Conservation (phyloP, 2,329 filamentous ascomycete genomes). For the Apiospora koreana region DNA sequence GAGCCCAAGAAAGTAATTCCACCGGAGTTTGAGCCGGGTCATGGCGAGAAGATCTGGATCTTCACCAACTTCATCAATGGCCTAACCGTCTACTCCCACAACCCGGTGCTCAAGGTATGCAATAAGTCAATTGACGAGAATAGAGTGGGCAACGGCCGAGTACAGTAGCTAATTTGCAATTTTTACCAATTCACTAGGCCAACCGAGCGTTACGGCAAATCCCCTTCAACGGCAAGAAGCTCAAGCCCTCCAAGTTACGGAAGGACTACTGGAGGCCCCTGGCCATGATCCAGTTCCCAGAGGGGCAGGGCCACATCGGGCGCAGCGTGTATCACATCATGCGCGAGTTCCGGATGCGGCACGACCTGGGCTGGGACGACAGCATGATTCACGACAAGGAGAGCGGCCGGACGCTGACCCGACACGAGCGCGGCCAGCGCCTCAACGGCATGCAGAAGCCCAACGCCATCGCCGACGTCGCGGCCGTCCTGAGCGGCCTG, state of each 20-base stretch:
- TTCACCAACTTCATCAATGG: constrained; percentile 52
- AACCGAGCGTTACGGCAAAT: constrained; percentile 28
- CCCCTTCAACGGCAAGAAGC: constrained; percentile 69
- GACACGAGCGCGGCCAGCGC: constrained; percentile 47
- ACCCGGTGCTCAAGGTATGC: constrained; percentile 46
- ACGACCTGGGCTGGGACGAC: constrained; percentile 62
- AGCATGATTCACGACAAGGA: constrained; percentile 42
- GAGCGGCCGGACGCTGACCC: constrained; percentile 34
- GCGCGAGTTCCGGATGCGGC: constrained; percentile 63
- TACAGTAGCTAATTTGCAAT: constrained; percentile 3
- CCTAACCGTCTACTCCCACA: constrained; percentile 55
- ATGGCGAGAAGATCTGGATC: constrained; percentile 61
- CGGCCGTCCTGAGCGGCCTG: constrained; percentile 53
- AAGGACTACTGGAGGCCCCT: constrained; percentile 69
- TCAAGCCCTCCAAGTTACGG: constrained; percentile 61
- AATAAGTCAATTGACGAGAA: too few species aligned
- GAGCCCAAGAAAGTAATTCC: constrained; percentile 17
- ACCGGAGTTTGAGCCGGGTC: constrained; percentile 35
- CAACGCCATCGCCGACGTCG: constrained; percentile 65
- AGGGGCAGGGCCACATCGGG: constrained; percentile 53
- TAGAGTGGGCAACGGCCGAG: not conserved
- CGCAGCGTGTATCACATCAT: constrained; percentile 63
- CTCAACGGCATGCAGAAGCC: constrained; percentile 59
- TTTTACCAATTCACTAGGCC: constrained; percentile 18
- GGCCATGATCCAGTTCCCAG: constrained; percentile 59